Evolutionary conservation across 257 asterid genomes (phyloP).

Genomic region (Scutellaria baicalensis): DNA sequence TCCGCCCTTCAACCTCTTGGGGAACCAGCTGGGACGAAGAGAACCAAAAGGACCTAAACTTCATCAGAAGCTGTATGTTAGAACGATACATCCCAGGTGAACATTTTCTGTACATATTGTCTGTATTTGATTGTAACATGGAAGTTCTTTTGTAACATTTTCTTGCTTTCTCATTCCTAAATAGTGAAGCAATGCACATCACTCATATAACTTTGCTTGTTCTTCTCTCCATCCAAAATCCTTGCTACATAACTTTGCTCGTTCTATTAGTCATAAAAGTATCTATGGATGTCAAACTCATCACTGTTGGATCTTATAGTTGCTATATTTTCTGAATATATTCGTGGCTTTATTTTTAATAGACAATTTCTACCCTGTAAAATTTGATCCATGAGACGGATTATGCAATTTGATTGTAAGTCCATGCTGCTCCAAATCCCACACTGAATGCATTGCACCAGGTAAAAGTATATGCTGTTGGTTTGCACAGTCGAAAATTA

Average conservation of each 20-base stretch:
- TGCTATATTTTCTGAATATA: too few relatives aligned
- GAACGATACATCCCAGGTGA: background rate
- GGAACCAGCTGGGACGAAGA: background rate
- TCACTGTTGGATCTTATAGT: too few relatives aligned
- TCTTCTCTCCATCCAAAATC: background rate
- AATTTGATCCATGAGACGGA: too few relatives aligned
- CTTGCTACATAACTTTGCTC: background rate
- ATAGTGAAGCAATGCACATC: background rate
- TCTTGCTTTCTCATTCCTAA: background rate
- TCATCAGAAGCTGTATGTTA: background rate
- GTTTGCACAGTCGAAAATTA: too few relatives aligned
- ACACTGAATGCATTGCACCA: too few relatives aligned
- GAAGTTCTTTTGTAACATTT: background rate
- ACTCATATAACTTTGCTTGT: background rate
- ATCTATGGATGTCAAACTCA: background rate
- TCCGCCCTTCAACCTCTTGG: background rate
- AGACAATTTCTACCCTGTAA: too few relatives aligned
- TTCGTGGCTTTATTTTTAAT: too few relatives aligned
- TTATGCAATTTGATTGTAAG: too few relatives aligned
- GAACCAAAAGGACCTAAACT: background rate
- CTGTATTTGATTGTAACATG: background rate
- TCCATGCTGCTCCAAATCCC: too few relatives aligned
- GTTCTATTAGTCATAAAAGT: background rate
- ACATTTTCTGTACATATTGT: background rate
- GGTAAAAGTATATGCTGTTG: too few relatives aligned